A percentile compares a stretch with the other conserved stretches of the same genome.
phyloP scores from a whole-genome alignment of 352 stramenopile genomes.

The Albugo candida region DNA sequence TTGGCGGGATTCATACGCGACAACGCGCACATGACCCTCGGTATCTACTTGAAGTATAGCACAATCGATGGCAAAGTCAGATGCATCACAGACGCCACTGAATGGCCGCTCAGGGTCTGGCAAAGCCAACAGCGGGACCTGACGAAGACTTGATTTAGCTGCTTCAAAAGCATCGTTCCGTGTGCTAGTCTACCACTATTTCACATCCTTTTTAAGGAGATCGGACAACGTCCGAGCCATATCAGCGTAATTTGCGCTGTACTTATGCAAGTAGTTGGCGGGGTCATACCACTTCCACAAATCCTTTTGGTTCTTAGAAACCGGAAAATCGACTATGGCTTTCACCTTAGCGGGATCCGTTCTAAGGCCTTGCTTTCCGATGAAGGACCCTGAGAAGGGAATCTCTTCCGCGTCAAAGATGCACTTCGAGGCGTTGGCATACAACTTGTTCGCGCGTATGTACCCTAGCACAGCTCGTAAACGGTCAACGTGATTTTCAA shows the following conservation, averaged over 20 bases:
- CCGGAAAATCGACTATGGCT: constrained; percentile 2
- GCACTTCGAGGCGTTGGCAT: constrained; percentile 14
- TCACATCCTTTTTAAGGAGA: not conserved
- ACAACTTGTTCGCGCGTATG: constrained; percentile 9
- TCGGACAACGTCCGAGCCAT: not conserved
- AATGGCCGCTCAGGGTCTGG: not conserved
- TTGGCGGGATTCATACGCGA: constrained; percentile 3
- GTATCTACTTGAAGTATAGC: not conserved
- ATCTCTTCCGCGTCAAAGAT: constrained; percentile 10
- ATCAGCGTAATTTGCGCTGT: not conserved
- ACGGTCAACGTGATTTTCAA: constrained; percentile 6
- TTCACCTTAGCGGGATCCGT: constrained; percentile 9
- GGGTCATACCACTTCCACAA: not conserved
- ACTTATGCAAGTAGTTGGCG: not conserved
- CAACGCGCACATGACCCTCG: not conserved
- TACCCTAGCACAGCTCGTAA: constrained; percentile 6
- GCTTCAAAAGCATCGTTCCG: not conserved
- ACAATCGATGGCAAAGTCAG: constrained; percentile 1
- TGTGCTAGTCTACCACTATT: not conserved
- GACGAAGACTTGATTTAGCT: not conserved
- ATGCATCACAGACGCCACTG: constrained; percentile 3
- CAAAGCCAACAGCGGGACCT: not conserved
- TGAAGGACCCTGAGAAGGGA: constrained; percentile 12
- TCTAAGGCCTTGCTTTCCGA: constrained; percentile 6
- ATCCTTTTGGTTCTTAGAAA: constrained; percentile 5